These are phyloP conservation scores for Sporopachydermia quercuum DNA, from an alignment of 805 yeast species.

Conservation along the genomic window DNA sequence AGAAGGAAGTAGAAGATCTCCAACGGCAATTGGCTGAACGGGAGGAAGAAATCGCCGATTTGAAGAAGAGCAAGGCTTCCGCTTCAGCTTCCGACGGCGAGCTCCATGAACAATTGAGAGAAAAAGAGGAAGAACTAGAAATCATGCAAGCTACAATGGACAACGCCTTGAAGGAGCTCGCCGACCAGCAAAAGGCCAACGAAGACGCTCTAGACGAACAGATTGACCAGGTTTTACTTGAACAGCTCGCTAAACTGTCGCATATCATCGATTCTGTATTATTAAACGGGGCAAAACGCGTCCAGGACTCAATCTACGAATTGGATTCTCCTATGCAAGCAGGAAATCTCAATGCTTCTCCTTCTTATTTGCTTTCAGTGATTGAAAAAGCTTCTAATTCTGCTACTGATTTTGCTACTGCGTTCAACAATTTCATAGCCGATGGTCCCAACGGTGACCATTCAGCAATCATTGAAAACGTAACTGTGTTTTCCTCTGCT, in stretches of 20 bases:
- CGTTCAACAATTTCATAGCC: conserved; percentile 59
- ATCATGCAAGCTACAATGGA: conserved; percentile 53
- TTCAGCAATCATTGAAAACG: conserved; percentile 40
- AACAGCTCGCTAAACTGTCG: conserved; percentile 33
- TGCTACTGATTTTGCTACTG: conserved; percentile 69
- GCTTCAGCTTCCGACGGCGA: conserved; percentile 16
- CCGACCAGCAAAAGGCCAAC: conserved; percentile 30
- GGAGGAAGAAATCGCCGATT: conserved; percentile 8
- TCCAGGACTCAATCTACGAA: conserved; percentile 58
- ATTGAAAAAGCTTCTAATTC: conserved; percentile 54
- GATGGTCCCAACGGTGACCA: conserved; percentile 60
- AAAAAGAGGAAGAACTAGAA: conserved; percentile 66
- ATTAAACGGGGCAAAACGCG: conserved; percentile 49
- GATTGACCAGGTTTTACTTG: conserved; percentile 35
- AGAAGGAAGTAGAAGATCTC: conserved; percentile 42
- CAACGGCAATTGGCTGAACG: conserved; percentile 21
- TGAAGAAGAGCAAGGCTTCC: conserved; percentile 13
- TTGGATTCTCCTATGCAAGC: conserved; percentile 71
- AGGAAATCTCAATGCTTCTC: conserved; percentile 64
- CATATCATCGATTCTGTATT: conserved; percentile 54
- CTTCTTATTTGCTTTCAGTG: conserved; percentile 50
- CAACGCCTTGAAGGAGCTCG: conserved; percentile 46
- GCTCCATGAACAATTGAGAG: conserved; percentile 34
- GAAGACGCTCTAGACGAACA: conserved; percentile 43
- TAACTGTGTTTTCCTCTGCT: conserved; percentile 47